Evolutionary conservation across 768 basidiomycete genomes (phyloP).

Genomic region (Myochromella boudieri): DNA sequence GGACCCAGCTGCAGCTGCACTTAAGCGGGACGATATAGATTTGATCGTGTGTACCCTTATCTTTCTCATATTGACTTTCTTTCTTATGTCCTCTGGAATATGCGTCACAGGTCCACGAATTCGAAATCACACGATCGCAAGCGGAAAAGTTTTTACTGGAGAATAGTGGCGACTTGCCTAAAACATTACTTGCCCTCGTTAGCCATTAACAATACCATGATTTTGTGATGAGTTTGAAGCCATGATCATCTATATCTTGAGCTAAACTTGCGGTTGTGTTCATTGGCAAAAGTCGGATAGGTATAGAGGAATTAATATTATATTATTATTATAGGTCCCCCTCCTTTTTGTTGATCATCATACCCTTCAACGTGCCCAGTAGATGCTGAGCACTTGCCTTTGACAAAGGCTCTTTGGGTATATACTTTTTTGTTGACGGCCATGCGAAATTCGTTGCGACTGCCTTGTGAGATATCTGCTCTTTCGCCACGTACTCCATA

Average conservation of each 20-base stretch:
- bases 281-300: too few relatives aligned
- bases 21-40: slow-evolving; percentile 65
- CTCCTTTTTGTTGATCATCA: neutral
- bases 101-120: slow-evolving; percentile 53
- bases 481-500: slow-evolving; percentile 38
- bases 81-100: neutral
- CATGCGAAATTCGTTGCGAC: too few relatives aligned
- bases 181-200: slow-evolving; percentile 47
- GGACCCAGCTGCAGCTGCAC: slow-evolving; percentile 32
- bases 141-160: slow-evolving; percentile 60
- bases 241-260: too few relatives aligned
- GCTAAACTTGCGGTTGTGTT: too few relatives aligned
- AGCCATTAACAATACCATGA: too few relatives aligned
- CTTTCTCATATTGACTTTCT: neutral
- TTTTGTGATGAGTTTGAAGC: too few relatives aligned
- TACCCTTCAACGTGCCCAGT: neutral
- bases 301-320: too few relatives aligned
- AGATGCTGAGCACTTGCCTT: neutral
- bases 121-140: slow-evolving; percentile 57
- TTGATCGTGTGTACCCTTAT: slow-evolving; percentile 47
- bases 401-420: too few relatives aligned
- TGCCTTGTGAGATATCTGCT: neutral
- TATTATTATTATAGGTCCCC: neutral
- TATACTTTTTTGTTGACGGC: too few relatives aligned
- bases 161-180: slow-evolving; percentile 50